phyloP scores from a whole-genome alignment of 371 early-diverging fungal genomes.

The Apophysomyces elegans region DNA sequence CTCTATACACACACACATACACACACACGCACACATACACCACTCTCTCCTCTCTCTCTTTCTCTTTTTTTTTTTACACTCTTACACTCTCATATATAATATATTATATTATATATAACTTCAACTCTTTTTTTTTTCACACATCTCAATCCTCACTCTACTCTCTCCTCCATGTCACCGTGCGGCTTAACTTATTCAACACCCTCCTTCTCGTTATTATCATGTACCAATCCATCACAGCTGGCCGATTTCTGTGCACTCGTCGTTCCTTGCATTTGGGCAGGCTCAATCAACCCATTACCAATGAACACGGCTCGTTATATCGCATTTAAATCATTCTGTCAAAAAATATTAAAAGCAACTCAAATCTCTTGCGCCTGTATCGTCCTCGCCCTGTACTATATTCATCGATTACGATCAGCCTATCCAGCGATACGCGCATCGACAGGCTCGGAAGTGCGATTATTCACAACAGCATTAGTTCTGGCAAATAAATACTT shows the following conservation, averaged over 20 bases:
- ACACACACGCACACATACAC: neutral
- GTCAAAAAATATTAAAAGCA: conserved; percentile 49
- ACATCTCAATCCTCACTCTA: neutral
- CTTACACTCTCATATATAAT: conserved; percentile 1
- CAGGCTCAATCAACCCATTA: conserved; percentile 30
- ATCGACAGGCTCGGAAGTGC: conserved; percentile 58
- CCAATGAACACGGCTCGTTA: conserved; percentile 18
- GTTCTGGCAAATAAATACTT: conserved; percentile 66
- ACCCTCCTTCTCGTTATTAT: conserved; percentile 19
- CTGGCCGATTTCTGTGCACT: conserved; percentile 49
- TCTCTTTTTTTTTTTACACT: conserved; percentile 9
- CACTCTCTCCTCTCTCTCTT: conserved; percentile 10
- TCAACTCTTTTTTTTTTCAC: neutral
- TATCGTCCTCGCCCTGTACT: conserved; percentile 37
- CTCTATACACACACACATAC: neutral
- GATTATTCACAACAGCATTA: conserved; percentile 65
- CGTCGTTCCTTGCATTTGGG: conserved; percentile 55
- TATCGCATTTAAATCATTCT: conserved; percentile 39
- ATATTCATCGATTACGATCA: conserved; percentile 35
- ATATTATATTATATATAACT: too few species aligned
- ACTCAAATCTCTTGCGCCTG: conserved; percentile 43
- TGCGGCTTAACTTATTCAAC: neutral
- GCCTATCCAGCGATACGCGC: conserved; percentile 40
- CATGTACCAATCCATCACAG: conserved; percentile 34
- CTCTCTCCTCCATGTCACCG: conserved; percentile 7